Conservation (phyloP, 1,139 yeast species). For the Debaryomyces coudertii region DNA sequence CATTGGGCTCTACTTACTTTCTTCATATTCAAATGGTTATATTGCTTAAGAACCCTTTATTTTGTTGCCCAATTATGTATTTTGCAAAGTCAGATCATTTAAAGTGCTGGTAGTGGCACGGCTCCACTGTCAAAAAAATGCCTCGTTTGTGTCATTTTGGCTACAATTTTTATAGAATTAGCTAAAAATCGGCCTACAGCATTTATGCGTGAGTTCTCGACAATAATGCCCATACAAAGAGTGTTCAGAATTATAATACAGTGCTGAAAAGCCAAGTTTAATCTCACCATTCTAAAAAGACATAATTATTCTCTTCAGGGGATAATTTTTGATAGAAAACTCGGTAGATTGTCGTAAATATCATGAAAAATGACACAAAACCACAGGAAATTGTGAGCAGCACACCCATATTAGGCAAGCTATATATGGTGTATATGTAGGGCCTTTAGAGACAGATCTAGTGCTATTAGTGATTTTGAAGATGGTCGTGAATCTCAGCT, state of each 20-base stretch:
- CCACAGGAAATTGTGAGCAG: neutral
- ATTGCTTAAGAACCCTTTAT: neutral
- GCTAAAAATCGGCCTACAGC: neutral
- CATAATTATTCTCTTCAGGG: neutral
- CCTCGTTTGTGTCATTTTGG: slow-evolving; percentile 3
- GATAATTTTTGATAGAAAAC: neutral
- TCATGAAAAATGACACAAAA: neutral
- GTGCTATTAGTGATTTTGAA: neutral
- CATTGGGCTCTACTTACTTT: slow-evolving; percentile 54
- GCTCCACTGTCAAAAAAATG: neutral
- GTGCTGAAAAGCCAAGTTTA: neutral
- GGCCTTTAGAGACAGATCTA: neutral
- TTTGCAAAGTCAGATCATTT: neutral
- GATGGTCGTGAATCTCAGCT: neutral
- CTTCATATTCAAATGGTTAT: slow-evolving; percentile 17
- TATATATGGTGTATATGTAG: neutral
- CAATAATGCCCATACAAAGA: neutral
- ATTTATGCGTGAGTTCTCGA: neutral
- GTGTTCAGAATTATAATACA: neutral
- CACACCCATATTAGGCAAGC: slow-evolving; percentile 1
- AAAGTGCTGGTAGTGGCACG: slow-evolving; percentile 4
- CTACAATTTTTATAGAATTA: neutral
- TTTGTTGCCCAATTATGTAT: neutral
- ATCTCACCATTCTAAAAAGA: neutral
- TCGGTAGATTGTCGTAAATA: neutral